These are phyloP conservation scores for Chaetoscypha palmicola DNA, from an alignment of 2,329 filamentous ascomycete genomes.

Conservation along the genomic window DNA sequence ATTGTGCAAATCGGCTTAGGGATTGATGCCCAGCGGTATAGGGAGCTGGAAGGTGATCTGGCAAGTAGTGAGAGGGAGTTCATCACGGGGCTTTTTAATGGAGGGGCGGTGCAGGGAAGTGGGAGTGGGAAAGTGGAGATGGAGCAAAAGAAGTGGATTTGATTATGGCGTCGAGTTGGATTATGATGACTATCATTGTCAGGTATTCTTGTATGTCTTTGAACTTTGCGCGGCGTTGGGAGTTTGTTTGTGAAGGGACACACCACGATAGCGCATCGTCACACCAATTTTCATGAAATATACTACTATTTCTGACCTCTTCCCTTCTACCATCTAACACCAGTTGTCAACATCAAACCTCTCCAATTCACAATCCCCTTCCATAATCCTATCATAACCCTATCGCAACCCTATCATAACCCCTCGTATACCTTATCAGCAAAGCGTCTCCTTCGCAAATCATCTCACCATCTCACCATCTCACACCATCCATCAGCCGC, in stretches of 20 bases:
- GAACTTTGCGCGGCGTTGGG: neutral
- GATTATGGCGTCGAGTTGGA: neutral
- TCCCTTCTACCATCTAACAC: no score
- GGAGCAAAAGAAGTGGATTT: slow-evolving; percentile 6
- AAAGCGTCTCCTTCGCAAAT: no score
- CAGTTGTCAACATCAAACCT: no score
- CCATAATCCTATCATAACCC: no score
- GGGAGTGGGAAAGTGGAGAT: neutral
- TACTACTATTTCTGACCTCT: no score
- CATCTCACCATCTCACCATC: no score
- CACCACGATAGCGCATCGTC: neutral
- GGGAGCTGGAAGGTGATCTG: slow-evolving; percentile 3
- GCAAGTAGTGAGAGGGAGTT: slow-evolving; percentile 1
- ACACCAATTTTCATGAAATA: no score
- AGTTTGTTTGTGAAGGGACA: neutral
- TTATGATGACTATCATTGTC: neutral
- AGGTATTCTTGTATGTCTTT: neutral
- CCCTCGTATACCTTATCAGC: no score
- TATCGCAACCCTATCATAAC: no score
- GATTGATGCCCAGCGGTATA: neutral
- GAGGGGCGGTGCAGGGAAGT: neutral
- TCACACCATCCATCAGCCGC: no score
- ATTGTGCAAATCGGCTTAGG: slow-evolving; percentile 6
- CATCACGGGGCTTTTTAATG: neutral
- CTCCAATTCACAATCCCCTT: no score